Evolutionary conservation across 768 basidiomycete genomes (phyloP), one percentile per base, ranked within the genome.

Genomic region (Russula earlei): DNA sequence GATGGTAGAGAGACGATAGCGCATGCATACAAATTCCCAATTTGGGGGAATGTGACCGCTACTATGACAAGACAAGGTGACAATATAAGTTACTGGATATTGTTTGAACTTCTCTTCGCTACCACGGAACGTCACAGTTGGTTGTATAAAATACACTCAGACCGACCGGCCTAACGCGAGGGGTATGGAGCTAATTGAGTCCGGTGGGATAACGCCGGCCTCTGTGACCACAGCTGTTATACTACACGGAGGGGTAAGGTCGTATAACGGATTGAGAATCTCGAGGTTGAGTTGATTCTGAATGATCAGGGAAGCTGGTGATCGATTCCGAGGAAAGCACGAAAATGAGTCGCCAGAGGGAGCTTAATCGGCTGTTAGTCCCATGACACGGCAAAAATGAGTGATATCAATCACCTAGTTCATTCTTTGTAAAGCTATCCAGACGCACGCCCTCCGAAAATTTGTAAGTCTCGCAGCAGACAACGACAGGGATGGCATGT

Each of bases 381-480:
- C 33, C 29, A 19, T 41, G 15, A 36, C 34, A 27, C 4, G 24
- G 25, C 45, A 29, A 19, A 17, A 5, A 36, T 45, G 29, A 11
- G 31, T 14, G 10, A 40, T 12, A 2, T 5, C 19, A 11, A 80
- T 67, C 62, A 90, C 95, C 96, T 38, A 97, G 74, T 70, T 99
- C 96, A 65, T 99, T 99, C 70, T 90, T 92, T 42, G 88, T 91
- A 63, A 99, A 93, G 19, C 87, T 87, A 68, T 99, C 96, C 52
- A 98, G 75, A 69, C 89, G 85, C 27, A 98, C 85, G 33, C 83
- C 82, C 63, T 98, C 95, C 17, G 89, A 88, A 65, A 94, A 98
- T 69, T 99, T 99, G 74, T 98, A 98, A 4, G 96, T 99, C 71
- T 98, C 96, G 64, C 94, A 96, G 61, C 93, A 97, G 24, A 96